Conservation (phyloP, 306 rosid genomes). For the Acmispon strigosus region DNA sequence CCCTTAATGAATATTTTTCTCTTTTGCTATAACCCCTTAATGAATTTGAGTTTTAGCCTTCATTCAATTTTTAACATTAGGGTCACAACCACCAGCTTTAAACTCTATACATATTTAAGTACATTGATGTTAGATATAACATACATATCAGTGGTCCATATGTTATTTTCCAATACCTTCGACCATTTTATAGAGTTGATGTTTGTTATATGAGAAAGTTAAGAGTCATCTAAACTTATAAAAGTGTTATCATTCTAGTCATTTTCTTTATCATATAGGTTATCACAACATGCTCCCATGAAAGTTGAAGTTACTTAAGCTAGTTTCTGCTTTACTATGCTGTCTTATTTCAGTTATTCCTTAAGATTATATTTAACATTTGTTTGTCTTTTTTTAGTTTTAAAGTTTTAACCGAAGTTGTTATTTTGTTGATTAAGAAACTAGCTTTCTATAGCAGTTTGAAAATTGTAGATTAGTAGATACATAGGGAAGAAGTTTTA, state of each 20-base stretch:
- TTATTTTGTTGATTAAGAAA: neutral
- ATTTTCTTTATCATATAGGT: neutral
- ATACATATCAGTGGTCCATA: neutral
- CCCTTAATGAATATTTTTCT: neutral
- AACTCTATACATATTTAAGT: no score
- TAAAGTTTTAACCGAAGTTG: neutral
- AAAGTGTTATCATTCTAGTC: neutral
- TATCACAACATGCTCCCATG: neutral
- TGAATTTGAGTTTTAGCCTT: neutral
- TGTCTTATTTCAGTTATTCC: neutral
- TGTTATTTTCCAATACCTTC: neutral
- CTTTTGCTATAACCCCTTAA: neutral
- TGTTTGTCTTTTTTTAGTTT: neutral
- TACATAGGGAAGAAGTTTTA: no score
- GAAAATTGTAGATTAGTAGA: neutral
- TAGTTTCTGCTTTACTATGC: neutral
- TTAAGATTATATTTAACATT: neutral
- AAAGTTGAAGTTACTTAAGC: neutral
- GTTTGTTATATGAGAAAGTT: neutral
- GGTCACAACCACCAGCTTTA: neutral
- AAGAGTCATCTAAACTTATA: no score
- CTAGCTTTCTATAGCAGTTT: neutral
- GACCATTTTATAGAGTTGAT: neutral
- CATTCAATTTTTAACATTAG: neutral
- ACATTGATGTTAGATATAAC: no score